A percentile compares a stretch with the other conserved stretches of the same genome.
These are phyloP conservation scores for Protostelium mycophagum DNA, from an alignment of 78 protist genomes.

Conservation along the genomic window DNA sequence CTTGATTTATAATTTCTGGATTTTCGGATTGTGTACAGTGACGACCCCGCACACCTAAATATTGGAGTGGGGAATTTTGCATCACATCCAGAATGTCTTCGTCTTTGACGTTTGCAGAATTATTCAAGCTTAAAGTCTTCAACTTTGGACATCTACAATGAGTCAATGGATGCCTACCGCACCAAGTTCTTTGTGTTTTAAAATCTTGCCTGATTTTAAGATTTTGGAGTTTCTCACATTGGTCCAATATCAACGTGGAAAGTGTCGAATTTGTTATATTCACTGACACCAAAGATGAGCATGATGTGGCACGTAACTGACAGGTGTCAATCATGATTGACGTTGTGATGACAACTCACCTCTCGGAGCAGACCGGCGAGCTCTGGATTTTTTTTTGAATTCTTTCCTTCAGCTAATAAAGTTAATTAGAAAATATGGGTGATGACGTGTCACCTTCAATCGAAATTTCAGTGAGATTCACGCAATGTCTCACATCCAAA, in stretches of 20 bases:
- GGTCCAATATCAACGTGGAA: neutral
- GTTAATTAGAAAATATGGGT: neutral
- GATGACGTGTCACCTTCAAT: neutral
- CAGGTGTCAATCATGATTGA: too few species aligned
- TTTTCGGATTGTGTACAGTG: neutral
- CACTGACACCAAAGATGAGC: neutral
- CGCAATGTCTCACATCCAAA: neutral
- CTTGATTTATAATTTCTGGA: neutral
- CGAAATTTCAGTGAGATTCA: neutral
- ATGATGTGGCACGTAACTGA: too few species aligned
- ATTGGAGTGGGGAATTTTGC: neutral
- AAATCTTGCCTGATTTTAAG: neutral
- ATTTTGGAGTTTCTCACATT: neutral
- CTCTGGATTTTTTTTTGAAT: neutral
- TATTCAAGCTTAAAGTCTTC: neutral
- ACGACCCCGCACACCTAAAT: neutral
- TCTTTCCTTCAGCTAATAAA: neutral
- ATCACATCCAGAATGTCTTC: neutral
- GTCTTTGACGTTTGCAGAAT: neutral
- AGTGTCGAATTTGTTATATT: neutral
- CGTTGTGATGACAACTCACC: neutral
- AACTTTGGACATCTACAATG: neutral
- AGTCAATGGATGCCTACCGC: too few species aligned
- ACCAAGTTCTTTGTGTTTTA: too few species aligned
- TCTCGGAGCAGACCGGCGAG: neutral